A percentile compares a stretch with the other conserved stretches of the same genome.
These are phyloP conservation scores for Podochytrium sp. DNA, from an alignment of 192 early-diverging fungal genomes.

Conservation along the genomic window DNA sequence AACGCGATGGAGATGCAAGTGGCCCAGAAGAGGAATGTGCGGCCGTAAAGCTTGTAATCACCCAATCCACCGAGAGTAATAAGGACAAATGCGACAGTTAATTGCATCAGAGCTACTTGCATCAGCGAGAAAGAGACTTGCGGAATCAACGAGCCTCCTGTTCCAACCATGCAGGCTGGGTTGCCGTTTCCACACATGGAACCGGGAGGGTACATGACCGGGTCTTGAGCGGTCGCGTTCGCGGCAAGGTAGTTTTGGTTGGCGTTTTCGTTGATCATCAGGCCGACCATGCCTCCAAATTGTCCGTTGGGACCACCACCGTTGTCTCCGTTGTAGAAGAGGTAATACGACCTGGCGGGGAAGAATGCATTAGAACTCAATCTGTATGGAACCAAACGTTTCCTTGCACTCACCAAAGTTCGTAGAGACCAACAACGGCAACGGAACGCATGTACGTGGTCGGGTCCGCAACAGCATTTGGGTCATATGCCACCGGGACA, in stretches of 20 bases:
- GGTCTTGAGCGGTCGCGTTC: slow-evolving; percentile 1
- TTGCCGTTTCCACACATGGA: slow-evolving; percentile 4
- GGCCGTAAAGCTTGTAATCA: slow-evolving; percentile 18
- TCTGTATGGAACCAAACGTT: too few relatives aligned
- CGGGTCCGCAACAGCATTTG: slow-evolving; percentile 4
- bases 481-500: too few relatives aligned
- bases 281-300: neutral
- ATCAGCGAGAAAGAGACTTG: slow-evolving; percentile 9
- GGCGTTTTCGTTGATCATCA: slow-evolving; percentile 14
- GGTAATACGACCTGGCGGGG: slow-evolving; percentile 17
- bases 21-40: slow-evolving; percentile 11
- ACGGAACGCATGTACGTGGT: slow-evolving; percentile 8
- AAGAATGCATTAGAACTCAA: neutral
- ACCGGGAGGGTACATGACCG: neutral
- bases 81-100: slow-evolving; percentile 12
- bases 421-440: slow-evolving; percentile 14
- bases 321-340: slow-evolving; percentile 33
- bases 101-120: slow-evolving; percentile 5
- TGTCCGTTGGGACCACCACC: slow-evolving; percentile 27
- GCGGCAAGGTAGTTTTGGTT: slow-evolving; percentile 1
- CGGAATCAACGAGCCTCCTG: neutral
- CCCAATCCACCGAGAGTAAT: slow-evolving; percentile 19
- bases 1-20: neutral
- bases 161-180: slow-evolving; percentile 27
- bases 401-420: slow-evolving; percentile 8